phyloP scores from a whole-genome alignment of 2,329 filamentous ascomycete genomes.

The Microdochium trichocladiopsis region DNA sequence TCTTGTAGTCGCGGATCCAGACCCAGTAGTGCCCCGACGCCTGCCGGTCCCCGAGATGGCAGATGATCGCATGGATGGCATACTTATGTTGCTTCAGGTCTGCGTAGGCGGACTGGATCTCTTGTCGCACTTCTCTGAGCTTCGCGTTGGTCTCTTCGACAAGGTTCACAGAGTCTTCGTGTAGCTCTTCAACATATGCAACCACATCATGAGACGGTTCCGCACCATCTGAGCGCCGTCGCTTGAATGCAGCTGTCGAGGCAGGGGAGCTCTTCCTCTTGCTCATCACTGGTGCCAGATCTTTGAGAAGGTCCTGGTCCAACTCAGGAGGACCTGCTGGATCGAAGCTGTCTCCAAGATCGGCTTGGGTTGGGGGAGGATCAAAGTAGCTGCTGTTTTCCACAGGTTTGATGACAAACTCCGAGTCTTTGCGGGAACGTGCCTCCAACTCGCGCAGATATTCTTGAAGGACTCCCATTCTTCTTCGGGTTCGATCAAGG shows the following conservation, averaged over 20 bases:
- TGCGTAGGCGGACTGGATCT: constrained; percentile 48
- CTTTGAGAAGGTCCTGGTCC: neutral
- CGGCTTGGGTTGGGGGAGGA: neutral
- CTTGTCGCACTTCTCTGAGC: constrained; percentile 28
- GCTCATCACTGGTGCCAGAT: neutral
- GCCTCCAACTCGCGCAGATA: constrained; percentile 43
- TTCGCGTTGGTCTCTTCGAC: constrained; percentile 40
- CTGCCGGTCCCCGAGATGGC: constrained; percentile 65
- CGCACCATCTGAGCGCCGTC: neutral
- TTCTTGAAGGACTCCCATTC: constrained; percentile 69
- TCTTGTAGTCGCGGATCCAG: constrained; percentile 85
- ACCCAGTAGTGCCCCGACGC: constrained; percentile 91
- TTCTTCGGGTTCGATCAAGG: constrained; percentile 56
- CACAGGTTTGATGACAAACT: neutral
- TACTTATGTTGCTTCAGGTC: constrained; percentile 64
- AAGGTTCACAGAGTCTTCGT: neutral
- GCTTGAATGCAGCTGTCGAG: neutral
- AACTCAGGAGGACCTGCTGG: constrained; percentile 9
- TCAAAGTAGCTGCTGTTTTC: neutral
- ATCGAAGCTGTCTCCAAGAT: constrained; percentile 7
- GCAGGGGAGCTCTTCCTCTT: neutral
- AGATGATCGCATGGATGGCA: constrained; percentile 84
- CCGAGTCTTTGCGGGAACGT: constrained; percentile 29
- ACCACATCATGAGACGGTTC: neutral
- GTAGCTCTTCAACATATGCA: neutral